Conservation (phyloP, 1,284 basidiomycete genomes). For the Microbotryum intermedium region DNA sequence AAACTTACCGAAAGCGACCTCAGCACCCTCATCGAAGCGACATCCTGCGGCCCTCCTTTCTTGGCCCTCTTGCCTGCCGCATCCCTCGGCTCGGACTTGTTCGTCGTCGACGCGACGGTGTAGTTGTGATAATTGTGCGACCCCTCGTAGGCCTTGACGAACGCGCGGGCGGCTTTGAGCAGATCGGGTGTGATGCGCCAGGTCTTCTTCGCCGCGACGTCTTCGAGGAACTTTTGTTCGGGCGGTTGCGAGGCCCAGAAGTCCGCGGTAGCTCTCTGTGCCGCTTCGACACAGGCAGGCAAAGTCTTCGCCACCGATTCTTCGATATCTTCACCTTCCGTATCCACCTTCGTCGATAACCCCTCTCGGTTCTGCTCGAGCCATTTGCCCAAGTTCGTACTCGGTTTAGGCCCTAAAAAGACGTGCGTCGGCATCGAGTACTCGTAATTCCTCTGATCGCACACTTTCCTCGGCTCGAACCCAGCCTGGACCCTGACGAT, state of each 20-base stretch:
- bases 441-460: constrained; percentile 92
- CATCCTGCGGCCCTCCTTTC: constrained; percentile 36
- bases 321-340: constrained; percentile 10
- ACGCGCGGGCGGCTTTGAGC: constrained; percentile 51
- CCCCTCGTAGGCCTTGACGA: constrained; percentile 61
- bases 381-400: constrained; percentile 52
- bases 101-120: constrained; percentile 52
- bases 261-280: constrained; percentile 9
- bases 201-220: constrained; percentile 47
- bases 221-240: constrained; percentile 8
- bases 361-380: constrained; percentile 36
- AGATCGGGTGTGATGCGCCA: constrained; percentile 58
- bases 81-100: background rate
- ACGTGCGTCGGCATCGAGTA: constrained; percentile 95
- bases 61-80: no score
- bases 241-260: constrained; percentile 16
- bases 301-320: background rate
- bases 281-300: background rate
- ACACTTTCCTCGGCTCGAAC: constrained; percentile 79
- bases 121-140: constrained; percentile 91
- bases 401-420: constrained; percentile 80
- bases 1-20: constrained; percentile 63
- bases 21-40: constrained; percentile 54
- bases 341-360: background rate
- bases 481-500: constrained; percentile 80